These are phyloP conservation scores for Phytophthora pseudosyringae DNA, from an alignment of 352 stramenopile genomes.

Conservation along the genomic window DNA sequence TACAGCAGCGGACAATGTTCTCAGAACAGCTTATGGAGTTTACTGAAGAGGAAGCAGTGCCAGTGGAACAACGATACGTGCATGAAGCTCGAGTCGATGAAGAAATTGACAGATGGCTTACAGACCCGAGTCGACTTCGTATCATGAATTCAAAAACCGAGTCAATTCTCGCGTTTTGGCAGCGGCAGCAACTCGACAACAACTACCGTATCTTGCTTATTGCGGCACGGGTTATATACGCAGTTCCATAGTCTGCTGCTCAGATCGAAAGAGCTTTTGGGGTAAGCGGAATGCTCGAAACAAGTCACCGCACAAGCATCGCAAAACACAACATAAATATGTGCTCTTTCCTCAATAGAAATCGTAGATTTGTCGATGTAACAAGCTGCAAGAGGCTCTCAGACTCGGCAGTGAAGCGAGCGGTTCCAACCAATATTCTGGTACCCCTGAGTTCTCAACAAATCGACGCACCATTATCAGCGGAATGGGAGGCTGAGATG, in stretches of 20 bases:
- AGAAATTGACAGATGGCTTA: slow-evolving; percentile 17
- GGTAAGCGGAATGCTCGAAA: background rate
- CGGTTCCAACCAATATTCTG: no score
- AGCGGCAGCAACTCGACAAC: background rate
- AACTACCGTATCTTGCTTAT: slow-evolving; percentile 5
- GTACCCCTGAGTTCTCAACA: no score
- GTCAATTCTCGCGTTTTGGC: background rate
- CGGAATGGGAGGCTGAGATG: no score
- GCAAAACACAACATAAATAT: slow-evolving; percentile 15
- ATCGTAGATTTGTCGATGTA: slow-evolving; percentile 10
- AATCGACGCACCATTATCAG: no score
- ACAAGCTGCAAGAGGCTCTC: slow-evolving; percentile 5
- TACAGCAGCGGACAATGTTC: no score
- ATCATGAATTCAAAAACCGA: background rate
- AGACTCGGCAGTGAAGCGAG: no score
- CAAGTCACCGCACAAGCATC: slow-evolving; percentile 8
- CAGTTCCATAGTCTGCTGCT: slow-evolving; percentile 1
- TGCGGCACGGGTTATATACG: background rate
- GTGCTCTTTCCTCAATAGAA: slow-evolving; percentile 12
- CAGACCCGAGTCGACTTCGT: slow-evolving; percentile 1
- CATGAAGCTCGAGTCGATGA: slow-evolving; percentile 16
- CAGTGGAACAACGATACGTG: background rate
- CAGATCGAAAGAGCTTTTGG: slow-evolving; percentile 16
- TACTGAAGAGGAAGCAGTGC: background rate
- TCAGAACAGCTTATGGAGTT: slow-evolving; percentile 9